phyloP scores from a whole-genome alignment of 257 asterid species.

The Asclepias syriaca region DNA sequence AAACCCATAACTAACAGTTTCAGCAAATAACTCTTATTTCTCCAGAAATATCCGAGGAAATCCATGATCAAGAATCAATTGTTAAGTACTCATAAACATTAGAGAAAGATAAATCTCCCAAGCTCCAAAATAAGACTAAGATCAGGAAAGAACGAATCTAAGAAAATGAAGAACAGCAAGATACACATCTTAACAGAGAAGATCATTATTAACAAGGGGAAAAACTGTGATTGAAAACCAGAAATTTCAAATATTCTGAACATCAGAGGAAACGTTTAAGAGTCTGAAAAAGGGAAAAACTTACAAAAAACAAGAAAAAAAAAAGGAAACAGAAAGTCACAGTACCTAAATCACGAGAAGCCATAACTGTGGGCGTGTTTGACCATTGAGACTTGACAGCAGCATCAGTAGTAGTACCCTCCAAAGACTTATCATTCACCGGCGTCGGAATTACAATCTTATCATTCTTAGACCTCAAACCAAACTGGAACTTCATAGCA shows the following conservation, averaged over 20 bases:
- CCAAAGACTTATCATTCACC: slow-evolving; percentile 33
- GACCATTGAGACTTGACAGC: slow-evolving; percentile 35
- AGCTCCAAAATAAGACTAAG: background rate
- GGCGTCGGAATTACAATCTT: slow-evolving; percentile 48
- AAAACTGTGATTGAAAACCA: background rate
- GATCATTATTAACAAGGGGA: background rate
- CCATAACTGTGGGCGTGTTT: slow-evolving; percentile 11
- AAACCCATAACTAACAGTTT: background rate
- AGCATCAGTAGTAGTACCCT: slow-evolving; percentile 18
- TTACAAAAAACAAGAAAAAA: background rate
- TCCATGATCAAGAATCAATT: background rate
- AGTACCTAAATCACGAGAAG: slow-evolving; percentile 26
- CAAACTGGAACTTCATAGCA: slow-evolving; percentile 32
- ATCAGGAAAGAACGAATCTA: background rate
- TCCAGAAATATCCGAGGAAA: background rate
- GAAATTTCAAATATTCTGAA: background rate
- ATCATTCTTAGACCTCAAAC: slow-evolving; percentile 40
- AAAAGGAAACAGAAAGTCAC: background rate
- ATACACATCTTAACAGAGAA: background rate
- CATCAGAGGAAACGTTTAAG: background rate
- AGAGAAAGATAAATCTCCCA: background rate
- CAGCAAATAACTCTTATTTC: background rate
- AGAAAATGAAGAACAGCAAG: background rate
- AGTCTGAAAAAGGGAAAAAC: too few relatives aligned
- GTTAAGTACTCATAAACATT: background rate